Evolutionary conservation across 257 asterid genomes (phyloP).

Genomic region (Solanum chiquidenum): DNA sequence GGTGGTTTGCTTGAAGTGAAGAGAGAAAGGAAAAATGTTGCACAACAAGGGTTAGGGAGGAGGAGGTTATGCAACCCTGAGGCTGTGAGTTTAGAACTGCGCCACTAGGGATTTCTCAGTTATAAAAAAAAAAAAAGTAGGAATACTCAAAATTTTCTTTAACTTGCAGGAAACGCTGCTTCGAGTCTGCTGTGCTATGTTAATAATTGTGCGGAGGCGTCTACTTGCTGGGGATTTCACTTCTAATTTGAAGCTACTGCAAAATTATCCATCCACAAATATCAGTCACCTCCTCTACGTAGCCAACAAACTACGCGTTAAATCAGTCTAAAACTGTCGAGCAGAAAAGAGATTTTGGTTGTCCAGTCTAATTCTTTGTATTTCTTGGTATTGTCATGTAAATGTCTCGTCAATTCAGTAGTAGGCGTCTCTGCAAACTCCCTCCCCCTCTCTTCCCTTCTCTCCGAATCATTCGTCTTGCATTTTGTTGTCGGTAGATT

Average conservation of each 20-base stretch:
- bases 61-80: not conserved
- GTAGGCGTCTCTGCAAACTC: not conserved
- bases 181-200: constrained; percentile 89
- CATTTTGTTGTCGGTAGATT: not conserved
- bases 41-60: not conserved
- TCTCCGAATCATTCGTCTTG: not conserved
- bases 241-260: constrained; percentile 79
- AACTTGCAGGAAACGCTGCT: constrained; percentile 71
- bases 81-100: not conserved
- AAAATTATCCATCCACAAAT: constrained; percentile 75
- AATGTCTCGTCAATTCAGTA: not conserved
- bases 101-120: not conserved
- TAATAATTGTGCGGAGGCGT: constrained; percentile 74
- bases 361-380: not conserved
- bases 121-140: not conserved
- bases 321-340: constrained; percentile 7
- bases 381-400: not conserved
- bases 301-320: constrained; percentile 63
- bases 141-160: not conserved
- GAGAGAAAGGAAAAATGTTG: not conserved
- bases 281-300: constrained; percentile 90
- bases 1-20: not conserved
- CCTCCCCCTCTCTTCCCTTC: not conserved
- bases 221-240: constrained; percentile 94
- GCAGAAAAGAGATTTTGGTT: not conserved